A percentile compares a stretch with the other conserved stretches of the same genome.
phyloP scores from a whole-genome alignment of 1,284 basidiomycete genomes.

The Bjerkandera adusta region DNA sequence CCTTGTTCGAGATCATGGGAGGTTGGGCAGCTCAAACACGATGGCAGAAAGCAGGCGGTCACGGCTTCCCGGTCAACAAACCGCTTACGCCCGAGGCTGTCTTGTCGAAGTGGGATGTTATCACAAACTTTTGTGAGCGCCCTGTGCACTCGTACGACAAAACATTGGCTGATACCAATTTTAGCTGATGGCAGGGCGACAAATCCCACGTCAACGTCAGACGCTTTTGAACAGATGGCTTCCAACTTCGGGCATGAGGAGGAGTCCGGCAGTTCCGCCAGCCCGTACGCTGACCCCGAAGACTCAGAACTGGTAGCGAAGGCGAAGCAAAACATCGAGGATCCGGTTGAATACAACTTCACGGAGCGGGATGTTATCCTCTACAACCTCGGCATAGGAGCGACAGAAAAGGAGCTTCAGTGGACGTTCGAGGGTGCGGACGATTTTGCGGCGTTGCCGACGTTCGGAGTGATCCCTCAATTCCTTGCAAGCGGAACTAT shows the following conservation, averaged over 20 bases:
- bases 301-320: constrained; percentile 83
- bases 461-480: constrained; percentile 96
- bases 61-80: constrained; percentile 82
- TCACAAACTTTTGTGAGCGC: constrained; percentile 78
- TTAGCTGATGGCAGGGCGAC: constrained; percentile 77
- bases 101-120: constrained; percentile 72
- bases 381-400: constrained; percentile 97
- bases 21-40: constrained; percentile 93
- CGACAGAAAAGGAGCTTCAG: constrained; percentile 88
- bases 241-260: constrained; percentile 77
- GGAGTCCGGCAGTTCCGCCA: constrained; percentile 34
- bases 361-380: constrained; percentile 91
- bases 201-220: constrained; percentile 68
- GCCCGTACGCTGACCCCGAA: constrained; percentile 74
- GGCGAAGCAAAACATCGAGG: constrained; percentile 68
- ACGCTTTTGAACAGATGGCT: constrained; percentile 77
- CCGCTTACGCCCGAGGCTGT: constrained; percentile 79
- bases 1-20: constrained; percentile 87
- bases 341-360: constrained; percentile 69
- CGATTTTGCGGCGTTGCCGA: constrained; percentile 84
- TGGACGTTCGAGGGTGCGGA: constrained; percentile 93
- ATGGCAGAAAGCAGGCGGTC: constrained; percentile 90
- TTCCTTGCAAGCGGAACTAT: constrained; percentile 68
- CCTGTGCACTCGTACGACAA: neutral
- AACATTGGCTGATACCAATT: constrained; percentile 5